Evolutionary conservation across 2,329 filamentous ascomycete species (phyloP).

Genomic region (Xylariaceae sp.): DNA sequence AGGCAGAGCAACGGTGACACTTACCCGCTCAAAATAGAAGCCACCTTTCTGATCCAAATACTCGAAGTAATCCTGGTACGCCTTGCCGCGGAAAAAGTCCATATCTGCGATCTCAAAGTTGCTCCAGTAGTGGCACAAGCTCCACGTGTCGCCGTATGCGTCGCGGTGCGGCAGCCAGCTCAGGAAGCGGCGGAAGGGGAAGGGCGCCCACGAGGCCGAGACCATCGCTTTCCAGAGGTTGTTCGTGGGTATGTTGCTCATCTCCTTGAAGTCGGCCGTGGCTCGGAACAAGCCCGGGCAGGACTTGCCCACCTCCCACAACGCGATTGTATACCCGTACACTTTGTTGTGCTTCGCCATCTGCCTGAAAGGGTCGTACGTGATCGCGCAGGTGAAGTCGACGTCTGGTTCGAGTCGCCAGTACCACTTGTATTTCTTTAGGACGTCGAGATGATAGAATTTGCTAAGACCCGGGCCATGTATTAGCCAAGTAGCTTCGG

Average conservation of each 20-base stretch:
- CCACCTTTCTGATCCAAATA: conserved; percentile 33
- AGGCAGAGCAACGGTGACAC: conserved; percentile 7
- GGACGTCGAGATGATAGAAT: conserved; percentile 34
- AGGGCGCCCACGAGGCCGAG: conserved; percentile 33
- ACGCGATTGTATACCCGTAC: conserved; percentile 36
- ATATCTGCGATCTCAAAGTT: conserved; percentile 41
- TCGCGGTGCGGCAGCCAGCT: conserved; percentile 31
- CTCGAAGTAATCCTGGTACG: conserved; percentile 34
- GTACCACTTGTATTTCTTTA: conserved; percentile 38
- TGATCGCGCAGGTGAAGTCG: conserved; percentile 36
- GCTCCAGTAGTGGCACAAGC: conserved; percentile 39
- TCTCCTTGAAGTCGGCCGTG: conserved; percentile 33
- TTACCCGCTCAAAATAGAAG: conserved; percentile 36
- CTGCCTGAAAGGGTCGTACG: conserved; percentile 40
- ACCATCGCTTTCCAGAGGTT: conserved; percentile 34
- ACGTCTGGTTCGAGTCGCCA: conserved; percentile 39
- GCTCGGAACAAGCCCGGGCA: conserved; percentile 35
- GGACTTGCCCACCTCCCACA: conserved; percentile 35
- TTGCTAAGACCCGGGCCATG: conserved; percentile 20
- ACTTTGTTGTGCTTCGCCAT: conserved; percentile 36
- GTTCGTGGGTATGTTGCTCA: conserved; percentile 25
- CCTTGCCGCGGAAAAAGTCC: conserved; percentile 33
- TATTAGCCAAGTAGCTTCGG: too few species aligned
- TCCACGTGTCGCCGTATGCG: conserved; percentile 33
- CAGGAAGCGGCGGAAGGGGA: conserved; percentile 31